phyloP scores from a whole-genome alignment of 148 eudicot genomes.

The Vaccinium darrowii region DNA sequence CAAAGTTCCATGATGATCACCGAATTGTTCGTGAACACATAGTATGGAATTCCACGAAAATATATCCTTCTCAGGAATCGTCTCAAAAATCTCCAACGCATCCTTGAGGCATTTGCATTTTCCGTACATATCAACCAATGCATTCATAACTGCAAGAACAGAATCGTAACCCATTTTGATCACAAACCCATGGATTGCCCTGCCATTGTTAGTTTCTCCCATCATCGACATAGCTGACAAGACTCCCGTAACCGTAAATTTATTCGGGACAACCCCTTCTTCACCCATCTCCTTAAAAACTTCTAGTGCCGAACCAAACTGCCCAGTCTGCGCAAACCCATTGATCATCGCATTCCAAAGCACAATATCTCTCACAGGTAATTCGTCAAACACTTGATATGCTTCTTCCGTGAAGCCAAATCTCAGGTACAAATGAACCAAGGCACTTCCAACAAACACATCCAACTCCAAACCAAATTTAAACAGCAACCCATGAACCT shows the following conservation, averaged over 20 bases:
- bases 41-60: slow-evolving; percentile 69
- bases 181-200: slow-evolving; percentile 49
- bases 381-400: slow-evolving; percentile 45
- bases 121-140: slow-evolving; percentile 74
- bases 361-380: slow-evolving; percentile 54
- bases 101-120: slow-evolving; percentile 44
- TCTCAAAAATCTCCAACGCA: slow-evolving; percentile 42
- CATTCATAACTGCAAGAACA: slow-evolving; percentile 48
- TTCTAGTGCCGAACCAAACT: slow-evolving; percentile 42
- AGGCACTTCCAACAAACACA: slow-evolving; percentile 57
- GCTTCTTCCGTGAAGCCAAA: slow-evolving; percentile 40
- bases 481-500: slow-evolving; percentile 64
- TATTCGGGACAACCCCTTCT: slow-evolving; percentile 33
- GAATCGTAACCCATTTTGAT: slow-evolving; percentile 48
- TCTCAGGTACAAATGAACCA: slow-evolving; percentile 53
- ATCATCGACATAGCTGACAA: slow-evolving; percentile 49
- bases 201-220: slow-evolving; percentile 50
- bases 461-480: slow-evolving; percentile 55
- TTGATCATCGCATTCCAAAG: slow-evolving; percentile 74
- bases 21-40: slow-evolving; percentile 50
- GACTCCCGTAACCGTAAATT: slow-evolving; percentile 54
- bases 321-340: slow-evolving; percentile 63
- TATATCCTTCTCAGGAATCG: slow-evolving; percentile 53
- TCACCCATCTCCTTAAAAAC: slow-evolving; percentile 47
- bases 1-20: slow-evolving; percentile 54